A percentile compares a stretch with the other conserved stretches of the same genome.
Conservation (phyloP, 192 early-diverging fungal species). For the Coemansia sp. region DNA sequence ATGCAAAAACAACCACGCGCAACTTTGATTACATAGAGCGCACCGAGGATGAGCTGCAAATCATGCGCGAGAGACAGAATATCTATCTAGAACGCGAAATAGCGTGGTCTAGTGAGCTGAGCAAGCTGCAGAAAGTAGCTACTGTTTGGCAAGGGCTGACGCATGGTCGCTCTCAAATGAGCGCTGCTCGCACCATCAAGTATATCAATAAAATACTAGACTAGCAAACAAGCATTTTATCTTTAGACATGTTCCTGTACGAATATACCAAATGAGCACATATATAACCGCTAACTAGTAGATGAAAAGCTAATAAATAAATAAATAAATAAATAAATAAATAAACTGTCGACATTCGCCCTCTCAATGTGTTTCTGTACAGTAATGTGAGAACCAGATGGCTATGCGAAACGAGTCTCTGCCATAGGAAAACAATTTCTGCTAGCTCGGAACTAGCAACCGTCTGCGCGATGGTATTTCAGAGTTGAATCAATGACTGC, state of each 20-base stretch:
- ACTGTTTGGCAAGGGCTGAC: conserved; percentile 8
- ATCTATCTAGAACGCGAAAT: conserved; percentile 35
- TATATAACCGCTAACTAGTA: too few species aligned
- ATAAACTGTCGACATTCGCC: too few species aligned
- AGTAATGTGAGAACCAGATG: too few species aligned
- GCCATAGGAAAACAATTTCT: conserved; percentile 36
- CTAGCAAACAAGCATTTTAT: not conserved
- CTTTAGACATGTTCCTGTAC: too few species aligned
- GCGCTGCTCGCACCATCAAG: not conserved
- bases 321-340: too few species aligned
- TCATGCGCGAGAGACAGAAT: conserved; percentile 29
- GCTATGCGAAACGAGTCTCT: too few species aligned
- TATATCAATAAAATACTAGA: not conserved
- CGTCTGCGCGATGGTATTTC: conserved; percentile 52
- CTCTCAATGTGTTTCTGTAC: too few species aligned
- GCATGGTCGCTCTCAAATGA: not conserved
- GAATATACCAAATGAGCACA: conserved; percentile 5
- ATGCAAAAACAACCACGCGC: not conserved
- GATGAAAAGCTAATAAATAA: too few species aligned
- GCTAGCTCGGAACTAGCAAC: conserved; percentile 53
- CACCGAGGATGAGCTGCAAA: conserved; percentile 14
- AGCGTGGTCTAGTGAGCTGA: conserved; percentile 26
- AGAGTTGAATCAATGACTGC: too few species aligned
- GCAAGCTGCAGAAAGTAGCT: conserved; percentile 12
- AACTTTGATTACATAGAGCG: not conserved